Percentiles rank a stretch among this genome's conserved stretches.
Evolutionary conservation across 148 eudicot genomes (phyloP).

Genomic region (Chenopodium suecicum): DNA sequence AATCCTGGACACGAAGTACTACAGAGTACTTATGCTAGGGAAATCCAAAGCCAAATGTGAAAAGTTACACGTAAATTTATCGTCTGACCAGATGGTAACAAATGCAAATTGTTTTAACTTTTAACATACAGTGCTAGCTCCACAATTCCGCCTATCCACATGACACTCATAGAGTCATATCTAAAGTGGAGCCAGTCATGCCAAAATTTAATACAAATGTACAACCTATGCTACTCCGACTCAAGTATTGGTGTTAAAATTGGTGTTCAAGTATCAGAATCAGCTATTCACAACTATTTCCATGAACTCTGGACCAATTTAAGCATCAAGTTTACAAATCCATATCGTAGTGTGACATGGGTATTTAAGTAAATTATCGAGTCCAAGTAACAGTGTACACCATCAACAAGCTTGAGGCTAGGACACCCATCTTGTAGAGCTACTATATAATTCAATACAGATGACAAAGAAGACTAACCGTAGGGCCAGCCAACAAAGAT

Average conservation of each 20-base stretch:
- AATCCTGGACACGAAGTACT: not conserved
- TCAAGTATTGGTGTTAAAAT: not conserved
- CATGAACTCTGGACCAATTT: not conserved
- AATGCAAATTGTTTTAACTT: not conserved
- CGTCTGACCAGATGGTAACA: not conserved
- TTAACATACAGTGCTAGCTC: not conserved
- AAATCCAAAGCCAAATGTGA: not conserved
- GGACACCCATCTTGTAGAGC: not conserved
- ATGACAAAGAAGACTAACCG: slow-evolving; percentile 45
- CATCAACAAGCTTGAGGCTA: not conserved
- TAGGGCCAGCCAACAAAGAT: slow-evolving; percentile 87
- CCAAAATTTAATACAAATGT: not conserved
- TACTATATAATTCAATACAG: not conserved
- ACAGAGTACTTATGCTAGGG: not conserved
- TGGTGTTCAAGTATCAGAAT: not conserved
- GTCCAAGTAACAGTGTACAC: not conserved
- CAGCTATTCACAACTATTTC: not conserved
- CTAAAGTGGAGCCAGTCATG: not conserved
- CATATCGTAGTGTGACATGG: not conserved
- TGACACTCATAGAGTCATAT: not conserved
- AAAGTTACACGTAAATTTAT: not conserved
- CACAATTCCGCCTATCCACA: not conserved
- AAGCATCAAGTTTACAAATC: not conserved
- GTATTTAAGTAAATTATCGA: not conserved
- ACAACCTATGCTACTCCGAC: not conserved